These are phyloP conservation scores for Rubia tinctorum DNA, from an alignment of 305 asterid species.

Conservation along the genomic window DNA sequence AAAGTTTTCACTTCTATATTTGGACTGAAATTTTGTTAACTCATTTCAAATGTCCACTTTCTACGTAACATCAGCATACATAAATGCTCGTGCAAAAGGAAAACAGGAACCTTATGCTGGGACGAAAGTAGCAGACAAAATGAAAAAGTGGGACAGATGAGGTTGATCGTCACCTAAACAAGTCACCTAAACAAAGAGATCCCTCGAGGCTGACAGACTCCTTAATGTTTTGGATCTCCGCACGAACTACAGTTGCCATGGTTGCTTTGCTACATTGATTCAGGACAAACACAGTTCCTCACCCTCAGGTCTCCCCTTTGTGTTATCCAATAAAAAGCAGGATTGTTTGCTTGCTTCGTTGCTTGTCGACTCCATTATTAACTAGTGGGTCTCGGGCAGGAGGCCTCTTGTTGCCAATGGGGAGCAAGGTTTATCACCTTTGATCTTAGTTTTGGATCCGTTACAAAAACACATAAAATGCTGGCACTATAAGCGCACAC, in stretches of 20 bases:
- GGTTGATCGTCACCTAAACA: too few relatives aligned
- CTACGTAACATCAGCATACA: too few relatives aligned
- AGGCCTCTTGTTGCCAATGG: slow-evolving; percentile 28
- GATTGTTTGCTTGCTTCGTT: background rate
- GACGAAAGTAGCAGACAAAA: background rate
- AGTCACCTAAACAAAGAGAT: background rate
- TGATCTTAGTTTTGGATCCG: slow-evolving; percentile 28
- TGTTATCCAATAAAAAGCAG: slow-evolving; percentile 24
- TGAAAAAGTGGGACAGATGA: slow-evolving; percentile 29
- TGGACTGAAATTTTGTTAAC: too few relatives aligned
- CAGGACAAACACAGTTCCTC: slow-evolving; percentile 27
- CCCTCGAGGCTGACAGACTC: slow-evolving; percentile 37
- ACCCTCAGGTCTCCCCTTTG: background rate
- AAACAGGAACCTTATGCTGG: too few relatives aligned
- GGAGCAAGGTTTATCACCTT: slow-evolving; percentile 38
- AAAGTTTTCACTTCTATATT: too few relatives aligned
- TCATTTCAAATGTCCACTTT: too few relatives aligned
- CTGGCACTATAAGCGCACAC: too few relatives aligned
- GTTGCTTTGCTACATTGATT: slow-evolving; percentile 10
- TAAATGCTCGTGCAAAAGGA: too few relatives aligned
- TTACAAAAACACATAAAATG: background rate
- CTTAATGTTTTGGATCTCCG: slow-evolving; percentile 33
- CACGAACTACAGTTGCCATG: slow-evolving; percentile 10
- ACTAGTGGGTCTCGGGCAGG: slow-evolving; percentile 29
- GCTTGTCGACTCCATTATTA: slow-evolving; percentile 21